These are phyloP conservation scores for Cornus controversa DNA, from an alignment of 148 eudicot species.

Conservation along the genomic window DNA sequence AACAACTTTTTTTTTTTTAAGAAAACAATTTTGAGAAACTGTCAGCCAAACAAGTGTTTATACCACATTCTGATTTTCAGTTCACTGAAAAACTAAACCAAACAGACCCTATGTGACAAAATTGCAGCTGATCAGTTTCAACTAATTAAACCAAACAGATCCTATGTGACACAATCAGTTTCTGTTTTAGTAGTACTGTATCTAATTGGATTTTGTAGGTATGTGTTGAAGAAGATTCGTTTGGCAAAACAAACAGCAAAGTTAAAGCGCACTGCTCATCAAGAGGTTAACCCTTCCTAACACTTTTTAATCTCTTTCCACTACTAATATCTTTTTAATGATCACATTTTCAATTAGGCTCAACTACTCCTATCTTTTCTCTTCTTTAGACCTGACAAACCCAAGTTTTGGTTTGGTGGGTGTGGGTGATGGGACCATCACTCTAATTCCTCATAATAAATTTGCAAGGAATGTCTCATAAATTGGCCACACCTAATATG, in stretches of 20 bases:
- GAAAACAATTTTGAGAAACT: too few relatives aligned
- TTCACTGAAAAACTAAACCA: too few relatives aligned
- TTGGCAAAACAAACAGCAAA: constrained; percentile 71
- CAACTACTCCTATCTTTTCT: background rate
- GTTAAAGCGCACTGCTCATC: constrained; percentile 69
- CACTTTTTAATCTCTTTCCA: background rate
- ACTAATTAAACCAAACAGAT: too few relatives aligned
- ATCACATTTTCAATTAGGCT: background rate
- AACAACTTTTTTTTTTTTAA: too few relatives aligned
- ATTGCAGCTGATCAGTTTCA: too few relatives aligned
- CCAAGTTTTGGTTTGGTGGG: background rate
- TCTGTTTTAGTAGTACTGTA: too few relatives aligned
- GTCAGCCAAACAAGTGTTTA: too few relatives aligned
- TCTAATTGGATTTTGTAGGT: constrained; percentile 29
- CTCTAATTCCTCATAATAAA: background rate
- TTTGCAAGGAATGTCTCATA: background rate
- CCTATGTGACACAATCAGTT: too few relatives aligned
- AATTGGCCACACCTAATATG: background rate
- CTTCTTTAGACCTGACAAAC: background rate
- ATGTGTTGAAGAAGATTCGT: constrained; percentile 79
- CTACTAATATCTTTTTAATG: background rate
- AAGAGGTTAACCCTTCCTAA: constrained; percentile 46
- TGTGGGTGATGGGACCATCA: background rate
- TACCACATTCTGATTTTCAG: too few relatives aligned
- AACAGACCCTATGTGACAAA: too few relatives aligned